A percentile compares a stretch with the other conserved stretches of the same genome.
These are phyloP conservation scores for Macrolepiota albuminosa DNA, from an alignment of 768 basidiomycete genomes.

Conservation along the genomic window DNA sequence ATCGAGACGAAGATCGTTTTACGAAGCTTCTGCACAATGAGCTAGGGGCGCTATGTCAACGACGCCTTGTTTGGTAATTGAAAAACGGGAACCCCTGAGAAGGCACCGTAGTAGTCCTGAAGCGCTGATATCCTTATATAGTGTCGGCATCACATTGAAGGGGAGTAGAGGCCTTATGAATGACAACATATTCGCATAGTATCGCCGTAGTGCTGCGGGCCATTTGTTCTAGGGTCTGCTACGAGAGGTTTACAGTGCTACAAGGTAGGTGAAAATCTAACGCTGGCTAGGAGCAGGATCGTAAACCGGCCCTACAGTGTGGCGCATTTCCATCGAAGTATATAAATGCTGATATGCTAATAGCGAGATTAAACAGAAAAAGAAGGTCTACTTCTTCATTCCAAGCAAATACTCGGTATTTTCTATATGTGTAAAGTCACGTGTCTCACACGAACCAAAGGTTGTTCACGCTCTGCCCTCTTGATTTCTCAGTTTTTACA, in stretches of 20 bases:
- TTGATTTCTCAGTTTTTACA: not conserved
- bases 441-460: no score
- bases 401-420: no score
- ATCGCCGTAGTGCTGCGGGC: not conserved
- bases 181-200: not conserved
- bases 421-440: no score
- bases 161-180: not conserved
- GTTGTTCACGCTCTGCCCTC: no score
- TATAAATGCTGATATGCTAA: no score
- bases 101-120: not conserved
- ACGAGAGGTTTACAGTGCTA: not conserved
- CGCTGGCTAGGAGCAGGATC: not conserved
- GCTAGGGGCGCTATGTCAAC: not conserved
- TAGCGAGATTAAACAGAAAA: no score
- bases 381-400: no score
- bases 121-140: not conserved
- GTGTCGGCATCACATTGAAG: not conserved
- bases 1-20: not conserved
- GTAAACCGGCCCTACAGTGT: not conserved
- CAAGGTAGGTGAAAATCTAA: not conserved
- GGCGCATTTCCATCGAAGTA: no score
- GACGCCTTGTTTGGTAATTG: not conserved
- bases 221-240: not conserved
- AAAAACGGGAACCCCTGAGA: not conserved
- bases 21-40: not conserved